phyloP scores from a whole-genome alignment of 768 basidiomycete species.

The Epithele typhae region DNA sequence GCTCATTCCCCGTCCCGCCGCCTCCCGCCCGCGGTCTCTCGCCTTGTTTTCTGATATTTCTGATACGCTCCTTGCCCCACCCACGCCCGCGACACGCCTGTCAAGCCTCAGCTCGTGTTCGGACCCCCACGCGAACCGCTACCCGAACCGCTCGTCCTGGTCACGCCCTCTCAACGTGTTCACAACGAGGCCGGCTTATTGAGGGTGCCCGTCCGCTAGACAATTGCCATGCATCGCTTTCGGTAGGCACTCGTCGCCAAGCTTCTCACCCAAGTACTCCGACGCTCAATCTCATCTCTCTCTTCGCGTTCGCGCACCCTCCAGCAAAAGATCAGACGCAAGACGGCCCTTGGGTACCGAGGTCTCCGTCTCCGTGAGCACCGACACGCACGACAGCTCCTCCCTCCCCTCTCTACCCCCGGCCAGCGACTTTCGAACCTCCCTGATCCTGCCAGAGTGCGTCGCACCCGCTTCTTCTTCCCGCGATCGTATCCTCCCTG shows the following conservation, averaged over 20 bases:
- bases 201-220: slow-evolving; percentile 13
- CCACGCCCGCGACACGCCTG: too few relatives aligned
- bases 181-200: slow-evolving; percentile 47
- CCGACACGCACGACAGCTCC: slow-evolving; percentile 25
- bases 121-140: slow-evolving; percentile 5
- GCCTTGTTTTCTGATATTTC: too few relatives aligned
- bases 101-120: too few relatives aligned
- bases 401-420: slow-evolving; percentile 58
- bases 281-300: slow-evolving; percentile 2
- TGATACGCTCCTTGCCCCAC: too few relatives aligned
- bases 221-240: slow-evolving; percentile 65
- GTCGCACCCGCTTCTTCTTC: slow-evolving; percentile 28
- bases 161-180: slow-evolving; percentile 54
- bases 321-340: slow-evolving; percentile 77
- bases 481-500: slow-evolving; percentile 9
- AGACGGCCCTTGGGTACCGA: slow-evolving; percentile 44
- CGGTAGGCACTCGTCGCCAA: slow-evolving; percentile 54
- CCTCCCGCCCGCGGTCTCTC: neutral
- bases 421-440: slow-evolving; percentile 77
- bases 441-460: slow-evolving; percentile 82
- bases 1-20: slow-evolving; percentile 31
- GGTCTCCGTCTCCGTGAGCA: slow-evolving; percentile 14
- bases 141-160: slow-evolving; percentile 13
- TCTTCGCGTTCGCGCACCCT: slow-evolving; percentile 8
- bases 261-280: slow-evolving; percentile 25